Evolutionary conservation across 352 stramenopile genomes (phyloP), one percentile per base, ranked within the genome.

Genomic region (Globisporangium cederbergense): DNA sequence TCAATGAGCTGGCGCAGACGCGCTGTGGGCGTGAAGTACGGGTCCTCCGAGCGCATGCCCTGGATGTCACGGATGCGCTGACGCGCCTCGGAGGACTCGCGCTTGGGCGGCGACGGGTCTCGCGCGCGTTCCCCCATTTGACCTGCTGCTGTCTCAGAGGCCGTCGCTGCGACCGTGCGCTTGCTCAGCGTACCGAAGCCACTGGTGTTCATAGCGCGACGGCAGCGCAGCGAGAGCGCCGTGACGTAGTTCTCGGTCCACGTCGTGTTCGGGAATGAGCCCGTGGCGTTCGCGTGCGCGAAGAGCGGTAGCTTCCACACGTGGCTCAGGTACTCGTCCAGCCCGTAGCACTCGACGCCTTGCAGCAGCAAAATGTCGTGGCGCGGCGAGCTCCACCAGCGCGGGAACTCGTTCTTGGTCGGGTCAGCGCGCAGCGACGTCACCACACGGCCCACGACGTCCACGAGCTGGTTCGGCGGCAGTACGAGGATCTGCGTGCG

Each of bases 201-300:
- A n/a, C 56, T 62, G 25, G 56, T 25, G 6, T 64, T 55, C 54
- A 87, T 52, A 13, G 83, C 30, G 43, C 77, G 74, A 6, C 67
- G 71, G 25, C 74, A 79, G 20, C 69, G 63, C 9, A 77, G 40
- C 43, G 72, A 68, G 25, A 90, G 71, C 20, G 70, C 62, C 2
- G 70, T 75, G 28, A 91, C 74, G 61, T 92, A 81, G 60, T 90
- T 94, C 62, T 96, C 88, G 46, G 89, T 82, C 88, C 88, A 96
- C 50, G 70, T 86, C 2, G 67, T 68, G 45, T 71, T 79, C 8
- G 88, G 88, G 62, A 90, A 92, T 3, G 52, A 34, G 13, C 30
- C 66, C 2, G 30, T 58, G 22, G 66, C 65, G 50, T 85, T 93
- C 4, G 71, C 63, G 4, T 64, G 61, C 14, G 70, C 77, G 57